Evolutionary conservation across 768 basidiomycete species (phyloP), one percentile per base, ranked within the genome.

Genomic region (Mrakia hoshinonis): DNA sequence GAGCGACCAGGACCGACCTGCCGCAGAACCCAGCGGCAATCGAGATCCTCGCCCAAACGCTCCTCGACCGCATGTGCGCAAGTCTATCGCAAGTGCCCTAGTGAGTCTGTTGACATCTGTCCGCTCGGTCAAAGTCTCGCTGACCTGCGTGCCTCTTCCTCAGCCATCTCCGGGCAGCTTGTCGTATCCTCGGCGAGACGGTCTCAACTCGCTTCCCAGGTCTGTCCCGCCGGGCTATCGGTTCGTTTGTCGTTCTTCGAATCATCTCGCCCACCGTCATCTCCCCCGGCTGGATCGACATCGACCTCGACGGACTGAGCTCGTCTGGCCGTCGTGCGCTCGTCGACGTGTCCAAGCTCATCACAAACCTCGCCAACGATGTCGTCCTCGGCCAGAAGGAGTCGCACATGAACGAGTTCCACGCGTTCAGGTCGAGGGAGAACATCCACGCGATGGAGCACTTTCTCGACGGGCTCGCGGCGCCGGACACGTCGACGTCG

Each of bases 291-390:
- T 60, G 60, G 29, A 61, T 64, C 20, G 39, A 70, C 49, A 47
- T 70, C 36, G 34, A 31, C 10, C 69, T 63, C 38, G 48, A 47
- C 4, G 61, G 49, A n/a, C 60, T 70, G 61, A 70, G 49, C 49
- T 31, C 47, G 13, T 48, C 47, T 22, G 69, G 69, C 24, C 69
- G 69, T 12, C 60, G 69, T 1, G 61, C 69, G 20, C 49, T 70
- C 36, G 69, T 70, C 49, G 69, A 70, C 38, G 61, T 70, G 1
- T 70, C 69, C 11, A 70, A 70, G 49, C 51, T 70, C n/a, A 31
- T 70, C 46, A 62, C 61, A n/a, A 51, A 70, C 49, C 69, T 70
- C 24, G 61, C 61, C 47, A 70, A 64, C 51, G 69, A 70, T 34
- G 69, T 62, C 24, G 61, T 48, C n/a, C 62, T 52, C 38, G 60